Conservation (phyloP, 2,329 filamentous ascomycete species). For the Coniochaeta sp. region DNA sequence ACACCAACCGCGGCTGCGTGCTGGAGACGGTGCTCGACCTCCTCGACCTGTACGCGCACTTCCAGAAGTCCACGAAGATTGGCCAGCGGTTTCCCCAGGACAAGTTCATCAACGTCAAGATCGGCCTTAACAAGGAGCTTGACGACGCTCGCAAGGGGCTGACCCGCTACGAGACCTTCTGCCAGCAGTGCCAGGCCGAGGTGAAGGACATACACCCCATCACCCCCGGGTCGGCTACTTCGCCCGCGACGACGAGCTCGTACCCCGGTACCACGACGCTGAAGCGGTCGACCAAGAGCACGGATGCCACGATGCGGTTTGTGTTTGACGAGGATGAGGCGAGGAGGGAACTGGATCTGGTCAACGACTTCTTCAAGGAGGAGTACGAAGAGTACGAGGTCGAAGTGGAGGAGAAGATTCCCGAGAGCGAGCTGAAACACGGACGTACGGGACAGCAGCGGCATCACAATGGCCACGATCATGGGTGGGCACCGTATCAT, state of each 20-base stretch:
- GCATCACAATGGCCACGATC: slow-evolving; percentile 11
- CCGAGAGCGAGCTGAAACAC: slow-evolving; percentile 19
- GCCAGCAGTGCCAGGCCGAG: slow-evolving; percentile 41
- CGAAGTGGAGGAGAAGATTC: slow-evolving; percentile 63
- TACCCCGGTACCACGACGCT: slow-evolving; percentile 25
- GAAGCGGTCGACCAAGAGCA: slow-evolving; percentile 37
- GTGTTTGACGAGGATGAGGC: slow-evolving; percentile 78
- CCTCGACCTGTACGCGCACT: slow-evolving; percentile 86
- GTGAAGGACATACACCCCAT: slow-evolving; percentile 23
- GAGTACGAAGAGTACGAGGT: slow-evolving; percentile 72
- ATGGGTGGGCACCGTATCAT: slow-evolving; percentile 15
- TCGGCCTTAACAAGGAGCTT: slow-evolving; percentile 76
- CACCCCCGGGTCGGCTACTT: slow-evolving; percentile 29
- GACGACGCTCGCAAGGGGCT: slow-evolving; percentile 47
- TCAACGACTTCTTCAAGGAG: slow-evolving; percentile 62
- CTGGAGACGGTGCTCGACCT: slow-evolving; percentile 83
- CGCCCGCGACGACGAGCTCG: slow-evolving; percentile 31
- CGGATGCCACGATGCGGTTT: slow-evolving; percentile 77
- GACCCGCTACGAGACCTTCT: slow-evolving; percentile 58
- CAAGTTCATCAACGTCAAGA: slow-evolving; percentile 78
- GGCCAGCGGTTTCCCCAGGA: slow-evolving; percentile 67
- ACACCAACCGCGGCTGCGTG: slow-evolving; percentile 39
- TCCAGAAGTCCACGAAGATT: slow-evolving; percentile 66
- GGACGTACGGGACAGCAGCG: slow-evolving; percentile 8
- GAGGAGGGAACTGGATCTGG: slow-evolving; percentile 59